Conservation (phyloP, 768 basidiomycete species). For the Porphyrellus cyaneotinctus region DNA sequence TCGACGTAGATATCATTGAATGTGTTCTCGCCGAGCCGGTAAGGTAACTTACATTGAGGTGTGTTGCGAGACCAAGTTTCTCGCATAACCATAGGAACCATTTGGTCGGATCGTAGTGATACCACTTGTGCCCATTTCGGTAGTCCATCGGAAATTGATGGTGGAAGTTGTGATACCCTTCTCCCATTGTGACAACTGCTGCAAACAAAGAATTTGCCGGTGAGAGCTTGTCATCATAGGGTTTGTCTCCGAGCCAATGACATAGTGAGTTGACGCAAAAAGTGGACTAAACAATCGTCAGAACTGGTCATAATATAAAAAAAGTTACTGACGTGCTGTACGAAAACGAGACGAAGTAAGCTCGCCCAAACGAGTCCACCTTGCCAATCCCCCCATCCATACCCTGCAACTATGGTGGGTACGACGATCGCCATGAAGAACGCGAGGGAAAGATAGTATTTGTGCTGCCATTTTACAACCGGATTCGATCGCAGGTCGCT, state of each 20-base stretch:
- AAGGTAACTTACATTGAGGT: not conserved
- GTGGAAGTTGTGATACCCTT: slow-evolving; percentile 5
- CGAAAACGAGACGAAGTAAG: not conserved
- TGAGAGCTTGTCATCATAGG: slow-evolving; percentile 1
- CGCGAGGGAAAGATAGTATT: not conserved
- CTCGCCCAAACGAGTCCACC: slow-evolving; percentile 1
- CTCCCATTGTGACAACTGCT: not conserved
- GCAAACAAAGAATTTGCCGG: not conserved
- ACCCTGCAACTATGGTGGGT: not conserved
- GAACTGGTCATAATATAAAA: no score
- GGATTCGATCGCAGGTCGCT: slow-evolving; percentile 2
- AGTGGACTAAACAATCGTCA: not conserved
- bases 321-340: not conserved
- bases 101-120: no score
- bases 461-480: slow-evolving; percentile 1
- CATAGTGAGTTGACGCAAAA: slow-evolving; percentile 1
- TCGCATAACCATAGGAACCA: no score
- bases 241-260: slow-evolving; percentile 2
- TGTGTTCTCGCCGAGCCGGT: not conserved
- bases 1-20: slow-evolving; percentile 29
- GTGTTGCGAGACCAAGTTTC: no score
- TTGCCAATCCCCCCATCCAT: slow-evolving; percentile 6
- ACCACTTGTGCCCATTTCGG: slow-evolving; percentile 39
- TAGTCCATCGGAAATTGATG: slow-evolving; percentile 3
- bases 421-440: not conserved